Evolutionary conservation across 1,139 yeast genomes (phyloP).

Genomic region (Blastobotrys proliferans): DNA sequence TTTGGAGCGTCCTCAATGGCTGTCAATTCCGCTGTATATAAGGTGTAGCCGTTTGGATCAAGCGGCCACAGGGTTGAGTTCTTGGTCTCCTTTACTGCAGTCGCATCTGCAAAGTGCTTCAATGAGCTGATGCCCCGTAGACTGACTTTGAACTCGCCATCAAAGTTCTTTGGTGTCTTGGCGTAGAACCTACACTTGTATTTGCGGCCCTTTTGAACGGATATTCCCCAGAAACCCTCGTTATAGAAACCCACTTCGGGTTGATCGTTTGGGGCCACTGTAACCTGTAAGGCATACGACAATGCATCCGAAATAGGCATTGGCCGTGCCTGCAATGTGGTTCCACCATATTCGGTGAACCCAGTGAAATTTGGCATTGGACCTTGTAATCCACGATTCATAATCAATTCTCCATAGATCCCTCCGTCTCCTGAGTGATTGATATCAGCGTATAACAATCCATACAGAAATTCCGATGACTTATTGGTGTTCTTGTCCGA

Average conservation of each 20-base stretch:
- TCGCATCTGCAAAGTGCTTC: background rate
- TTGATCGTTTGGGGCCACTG: background rate
- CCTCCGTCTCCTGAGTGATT: slow-evolving; percentile 13
- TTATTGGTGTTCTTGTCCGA: no score
- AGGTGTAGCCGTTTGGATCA: slow-evolving; percentile 5
- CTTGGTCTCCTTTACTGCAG: slow-evolving; percentile 3
- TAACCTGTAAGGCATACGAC: background rate
- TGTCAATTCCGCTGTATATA: slow-evolving; percentile 8
- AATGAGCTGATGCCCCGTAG: background rate
- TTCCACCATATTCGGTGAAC: slow-evolving; percentile 4
- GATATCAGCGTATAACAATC: slow-evolving; percentile 10
- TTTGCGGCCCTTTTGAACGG: slow-evolving; percentile 9
- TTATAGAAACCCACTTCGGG: slow-evolving; percentile 8
- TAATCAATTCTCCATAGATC: slow-evolving; percentile 10
- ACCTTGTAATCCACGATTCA: slow-evolving; percentile 12
- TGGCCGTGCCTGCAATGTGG: background rate
- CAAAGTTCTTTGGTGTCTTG: slow-evolving; percentile 7
- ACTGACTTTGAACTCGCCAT: slow-evolving; percentile 8
- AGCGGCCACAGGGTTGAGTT: slow-evolving; percentile 4
- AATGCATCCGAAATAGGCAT: slow-evolving; percentile 1
- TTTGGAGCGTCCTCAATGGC: slow-evolving; percentile 1
- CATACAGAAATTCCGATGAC: no score
- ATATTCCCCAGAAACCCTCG: slow-evolving; percentile 9
- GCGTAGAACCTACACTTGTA: slow-evolving; percentile 10
- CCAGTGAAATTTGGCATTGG: slow-evolving; percentile 1